These are phyloP conservation scores for Globisporangium spinosum DNA, from an alignment of 352 stramenopile species.

Conservation along the genomic window DNA sequence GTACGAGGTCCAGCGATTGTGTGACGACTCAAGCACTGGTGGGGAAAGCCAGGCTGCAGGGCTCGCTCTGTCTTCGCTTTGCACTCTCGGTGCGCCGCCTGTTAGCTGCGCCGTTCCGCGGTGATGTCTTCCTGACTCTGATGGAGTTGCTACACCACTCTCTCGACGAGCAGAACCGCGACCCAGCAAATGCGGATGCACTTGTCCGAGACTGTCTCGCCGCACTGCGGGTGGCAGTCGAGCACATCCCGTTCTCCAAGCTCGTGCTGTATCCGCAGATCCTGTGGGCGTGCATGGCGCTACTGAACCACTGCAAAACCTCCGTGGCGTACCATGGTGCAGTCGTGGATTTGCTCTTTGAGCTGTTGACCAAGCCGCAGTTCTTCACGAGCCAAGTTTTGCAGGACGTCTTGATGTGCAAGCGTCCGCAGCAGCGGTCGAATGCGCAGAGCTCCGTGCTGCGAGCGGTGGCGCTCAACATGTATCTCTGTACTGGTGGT, in stretches of 20 bases:
- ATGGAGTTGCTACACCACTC: conserved; percentile 47
- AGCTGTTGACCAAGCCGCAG: conserved; percentile 40
- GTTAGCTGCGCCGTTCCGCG: conserved; percentile 47
- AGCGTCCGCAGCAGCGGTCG: conserved; percentile 48
- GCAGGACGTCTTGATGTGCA: conserved; percentile 44
- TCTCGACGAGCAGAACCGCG: conserved; percentile 35
- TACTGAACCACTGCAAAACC: conserved; percentile 56
- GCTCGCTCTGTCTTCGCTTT: conserved; percentile 43
- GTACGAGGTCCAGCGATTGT: neutral
- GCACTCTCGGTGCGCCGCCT: conserved; percentile 47
- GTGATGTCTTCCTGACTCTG: conserved; percentile 54
- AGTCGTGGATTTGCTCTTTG: conserved; percentile 40
- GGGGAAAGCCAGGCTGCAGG: conserved; percentile 12
- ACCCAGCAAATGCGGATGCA: conserved; percentile 10
- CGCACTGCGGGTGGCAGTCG: conserved; percentile 35
- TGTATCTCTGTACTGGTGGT: conserved; percentile 17
- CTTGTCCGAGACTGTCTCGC: conserved; percentile 49
- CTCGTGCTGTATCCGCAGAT: conserved; percentile 74
- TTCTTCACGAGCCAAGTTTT: conserved; percentile 39
- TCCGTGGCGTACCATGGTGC: conserved; percentile 20
- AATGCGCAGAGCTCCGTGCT: conserved; percentile 41
- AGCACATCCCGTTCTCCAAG: conserved; percentile 44
- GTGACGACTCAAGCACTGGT: neutral
- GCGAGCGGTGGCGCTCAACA: conserved; percentile 38
- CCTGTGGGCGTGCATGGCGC: conserved; percentile 61